phyloP scores from a whole-genome alignment of 2,329 filamentous ascomycete genomes.

The Thelonectria olida region DNA sequence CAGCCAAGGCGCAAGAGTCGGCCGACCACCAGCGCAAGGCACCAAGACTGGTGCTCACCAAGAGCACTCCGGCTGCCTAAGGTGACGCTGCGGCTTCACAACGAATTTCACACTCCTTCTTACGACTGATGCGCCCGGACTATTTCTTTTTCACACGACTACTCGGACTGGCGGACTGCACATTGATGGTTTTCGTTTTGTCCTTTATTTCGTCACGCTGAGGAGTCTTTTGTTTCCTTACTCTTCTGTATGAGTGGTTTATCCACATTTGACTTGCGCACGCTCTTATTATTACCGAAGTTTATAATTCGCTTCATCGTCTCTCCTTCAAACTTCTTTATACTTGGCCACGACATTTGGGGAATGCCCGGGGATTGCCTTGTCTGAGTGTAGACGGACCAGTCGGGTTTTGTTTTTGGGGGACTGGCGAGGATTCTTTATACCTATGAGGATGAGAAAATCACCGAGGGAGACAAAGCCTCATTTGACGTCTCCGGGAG shows the following conservation, averaged over 20 bases:
- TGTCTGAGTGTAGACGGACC: conserved; percentile 42
- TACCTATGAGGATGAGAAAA: conserved; percentile 43
- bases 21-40: conserved; percentile 77
- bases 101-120: conserved; percentile 35
- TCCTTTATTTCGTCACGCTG: conserved; percentile 34
- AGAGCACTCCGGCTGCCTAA: conserved; percentile 46
- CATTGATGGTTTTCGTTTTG: conserved; percentile 41
- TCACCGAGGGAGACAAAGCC: conserved; percentile 29
- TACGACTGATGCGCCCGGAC: conserved; percentile 51
- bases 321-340: conserved; percentile 48
- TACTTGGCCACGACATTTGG: conserved; percentile 43
- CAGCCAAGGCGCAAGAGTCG: conserved; percentile 62
- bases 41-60: conserved; percentile 87
- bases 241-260: conserved; percentile 35
- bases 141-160: conserved; percentile 48
- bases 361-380: conserved; percentile 37
- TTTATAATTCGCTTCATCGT: conserved; percentile 53
- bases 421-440: conserved; percentile 41
- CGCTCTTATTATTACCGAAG: conserved; percentile 40
- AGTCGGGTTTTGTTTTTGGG: conserved; percentile 29
- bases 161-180: conserved; percentile 46
- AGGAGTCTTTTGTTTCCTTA: conserved; percentile 36
- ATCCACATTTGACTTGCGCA: conserved; percentile 27
- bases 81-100: conserved; percentile 34
- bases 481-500: conserved; percentile 38